Evolutionary conservation across 1,284 basidiomycete species (phyloP).

Genomic region (Porogramme epimiltina): DNA sequence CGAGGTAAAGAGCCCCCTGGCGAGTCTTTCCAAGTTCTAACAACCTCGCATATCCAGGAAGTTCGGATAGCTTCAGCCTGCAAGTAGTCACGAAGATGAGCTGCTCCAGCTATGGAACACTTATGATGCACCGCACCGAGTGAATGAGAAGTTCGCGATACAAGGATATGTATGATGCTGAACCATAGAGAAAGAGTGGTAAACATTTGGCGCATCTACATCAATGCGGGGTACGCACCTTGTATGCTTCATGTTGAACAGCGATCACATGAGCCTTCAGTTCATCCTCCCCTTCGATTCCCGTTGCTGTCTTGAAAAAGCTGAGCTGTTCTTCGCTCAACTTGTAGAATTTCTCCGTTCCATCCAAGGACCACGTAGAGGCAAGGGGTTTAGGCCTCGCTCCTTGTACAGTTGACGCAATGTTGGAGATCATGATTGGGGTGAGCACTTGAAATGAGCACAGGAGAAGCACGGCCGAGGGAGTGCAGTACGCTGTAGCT

Average conservation of each 20-base stretch:
- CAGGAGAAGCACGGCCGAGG: too few relatives aligned
- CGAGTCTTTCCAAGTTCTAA: constrained; percentile 38
- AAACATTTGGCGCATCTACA: neutral
- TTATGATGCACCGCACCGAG: neutral
- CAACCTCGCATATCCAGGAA: constrained; percentile 26
- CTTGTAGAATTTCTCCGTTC: neutral
- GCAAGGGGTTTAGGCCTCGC: too few relatives aligned
- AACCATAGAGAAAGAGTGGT: neutral
- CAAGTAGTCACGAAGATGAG: neutral
- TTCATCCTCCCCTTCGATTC: constrained; percentile 36
- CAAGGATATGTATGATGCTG: neutral
- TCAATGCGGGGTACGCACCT: constrained; percentile 23
- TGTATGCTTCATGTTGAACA: constrained; percentile 41
- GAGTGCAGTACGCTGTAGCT: too few relatives aligned
- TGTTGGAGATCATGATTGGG: too few relatives aligned
- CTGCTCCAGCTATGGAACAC: neutral
- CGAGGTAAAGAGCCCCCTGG: constrained; percentile 45
- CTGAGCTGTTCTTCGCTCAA: neutral
- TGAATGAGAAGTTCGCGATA: neutral
- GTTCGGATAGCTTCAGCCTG: neutral
- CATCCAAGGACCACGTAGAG: too few relatives aligned
- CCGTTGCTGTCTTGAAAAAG: constrained; percentile 40
- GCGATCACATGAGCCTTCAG: constrained; percentile 43
- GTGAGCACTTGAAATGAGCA: too few relatives aligned
- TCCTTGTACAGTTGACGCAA: too few relatives aligned